Evolutionary conservation across 345 rosid species (phyloP).

Genomic region (Rhizophora mangle): DNA sequence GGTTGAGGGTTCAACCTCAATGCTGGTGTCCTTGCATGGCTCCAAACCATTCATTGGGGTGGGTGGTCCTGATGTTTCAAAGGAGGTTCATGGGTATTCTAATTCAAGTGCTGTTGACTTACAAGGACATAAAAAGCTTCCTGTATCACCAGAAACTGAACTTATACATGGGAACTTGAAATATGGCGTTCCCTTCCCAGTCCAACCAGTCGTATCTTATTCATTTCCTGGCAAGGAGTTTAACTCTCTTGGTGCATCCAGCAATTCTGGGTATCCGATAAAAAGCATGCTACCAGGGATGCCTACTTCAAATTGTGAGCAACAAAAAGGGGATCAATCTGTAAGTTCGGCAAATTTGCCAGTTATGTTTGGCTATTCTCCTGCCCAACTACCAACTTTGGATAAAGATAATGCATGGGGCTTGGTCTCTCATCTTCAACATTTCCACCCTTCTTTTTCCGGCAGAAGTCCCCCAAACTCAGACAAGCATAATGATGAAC

Average conservation of each 20-base stretch:
- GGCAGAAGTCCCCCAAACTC: slow-evolving; percentile 51
- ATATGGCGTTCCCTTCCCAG: slow-evolving; percentile 51
- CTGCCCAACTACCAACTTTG: slow-evolving; percentile 74
- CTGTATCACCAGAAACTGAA: slow-evolving; percentile 46
- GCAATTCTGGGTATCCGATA: slow-evolving; percentile 42
- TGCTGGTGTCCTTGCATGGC: slow-evolving; percentile 42
- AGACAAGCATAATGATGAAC: slow-evolving; percentile 45
- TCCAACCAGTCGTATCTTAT: slow-evolving; percentile 51
- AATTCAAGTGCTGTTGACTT: slow-evolving; percentile 41
- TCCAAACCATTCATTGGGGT: slow-evolving; percentile 42
- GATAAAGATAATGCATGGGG: slow-evolving; percentile 82
- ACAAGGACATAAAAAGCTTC: slow-evolving; percentile 42
- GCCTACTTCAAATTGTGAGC: slow-evolving; percentile 41
- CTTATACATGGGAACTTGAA: slow-evolving; percentile 48
- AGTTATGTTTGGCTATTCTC: slow-evolving; percentile 66
- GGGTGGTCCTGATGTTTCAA: slow-evolving; percentile 40
- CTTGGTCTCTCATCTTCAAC: slow-evolving; percentile 50
- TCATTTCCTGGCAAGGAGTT: slow-evolving; percentile 51
- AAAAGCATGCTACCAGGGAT: slow-evolving; percentile 44
- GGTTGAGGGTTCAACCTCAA: slow-evolving; percentile 78
- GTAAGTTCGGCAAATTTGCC: slow-evolving; percentile 61
- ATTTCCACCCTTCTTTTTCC: slow-evolving; percentile 48
- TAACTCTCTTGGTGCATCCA: slow-evolving; percentile 40
- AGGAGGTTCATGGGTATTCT: slow-evolving; percentile 48
- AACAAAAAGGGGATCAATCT: slow-evolving; percentile 35